phyloP scores from a whole-genome alignment of 2,329 filamentous ascomycete genomes.

The Aspergillus sojae region DNA sequence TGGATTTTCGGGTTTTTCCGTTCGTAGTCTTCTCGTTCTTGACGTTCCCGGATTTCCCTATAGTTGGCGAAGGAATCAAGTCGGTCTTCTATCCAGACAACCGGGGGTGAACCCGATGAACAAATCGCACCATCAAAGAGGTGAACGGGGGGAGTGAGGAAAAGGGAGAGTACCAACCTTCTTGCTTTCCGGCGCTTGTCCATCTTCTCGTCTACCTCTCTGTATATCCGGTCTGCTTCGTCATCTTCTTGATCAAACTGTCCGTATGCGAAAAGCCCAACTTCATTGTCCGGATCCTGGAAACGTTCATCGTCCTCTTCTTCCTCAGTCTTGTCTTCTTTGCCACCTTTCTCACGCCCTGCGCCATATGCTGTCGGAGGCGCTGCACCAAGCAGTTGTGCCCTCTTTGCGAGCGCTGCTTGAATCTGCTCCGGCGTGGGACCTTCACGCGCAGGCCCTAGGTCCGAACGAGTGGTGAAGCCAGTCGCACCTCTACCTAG shows the following conservation, averaged over 20 bases:
- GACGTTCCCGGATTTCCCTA: slow-evolving; percentile 91
- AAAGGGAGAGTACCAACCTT: slow-evolving; percentile 67
- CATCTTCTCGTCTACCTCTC: slow-evolving; percentile 96
- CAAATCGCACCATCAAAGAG: slow-evolving; percentile 51
- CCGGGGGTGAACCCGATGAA: slow-evolving; percentile 66
- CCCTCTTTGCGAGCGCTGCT: slow-evolving; percentile 91
- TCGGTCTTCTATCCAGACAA: slow-evolving; percentile 78
- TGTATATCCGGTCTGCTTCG: slow-evolving; percentile 94
- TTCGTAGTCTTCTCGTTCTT: slow-evolving; percentile 94
- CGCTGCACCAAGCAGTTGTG: slow-evolving; percentile 75
- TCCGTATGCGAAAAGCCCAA: slow-evolving; percentile 90
- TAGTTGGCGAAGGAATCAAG: slow-evolving; percentile 59
- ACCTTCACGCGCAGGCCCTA: slow-evolving; percentile 91
- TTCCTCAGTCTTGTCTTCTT: slow-evolving; percentile 68
- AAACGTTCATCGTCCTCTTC: slow-evolving; percentile 80
- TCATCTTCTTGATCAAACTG: slow-evolving; percentile 98
- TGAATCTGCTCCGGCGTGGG: slow-evolving; percentile 98
- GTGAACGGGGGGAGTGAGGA: slow-evolving; percentile 13
- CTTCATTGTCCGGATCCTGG: slow-evolving; percentile 96
- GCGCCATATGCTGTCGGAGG: slow-evolving; percentile 74
- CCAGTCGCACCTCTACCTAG: slow-evolving; percentile 96
- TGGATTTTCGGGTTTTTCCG: slow-evolving; percentile 97
- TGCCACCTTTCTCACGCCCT: slow-evolving; percentile 65
- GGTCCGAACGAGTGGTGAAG: slow-evolving; percentile 95
- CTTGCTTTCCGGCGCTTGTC: slow-evolving; percentile 81